Evolutionary conservation across 2,329 filamentous ascomycete genomes (phyloP), one percentile per base, ranked within the genome.

Genomic region (Diaporthe aspalathi): DNA sequence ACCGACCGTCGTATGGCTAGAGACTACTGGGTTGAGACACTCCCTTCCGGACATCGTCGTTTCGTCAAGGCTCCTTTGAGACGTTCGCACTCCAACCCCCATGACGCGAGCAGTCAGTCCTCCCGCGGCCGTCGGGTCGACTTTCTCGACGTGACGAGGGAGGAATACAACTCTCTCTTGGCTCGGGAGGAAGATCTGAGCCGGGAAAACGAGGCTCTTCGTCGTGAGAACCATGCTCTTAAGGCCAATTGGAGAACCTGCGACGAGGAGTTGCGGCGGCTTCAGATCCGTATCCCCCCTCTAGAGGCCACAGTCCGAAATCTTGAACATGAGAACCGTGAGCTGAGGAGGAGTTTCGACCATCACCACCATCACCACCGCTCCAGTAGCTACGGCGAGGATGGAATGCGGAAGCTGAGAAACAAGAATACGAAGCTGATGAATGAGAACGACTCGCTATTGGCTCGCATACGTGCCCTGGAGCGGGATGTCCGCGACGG

Each of bases 271-370:
- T 75, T 77, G 32, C 79, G 81, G 45, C 78, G 79, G 29, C 76
- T 82, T 6, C 76, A 78, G 29, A 76, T 77, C 72, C 77, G 80
- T 70, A 74, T 83, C 7, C 80, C 80, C 1, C 75, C 81, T 50
- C 79, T 85, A 1, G 78, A 82, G 71, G 76, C 76, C n/a, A 79
- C 83, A 70, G 77, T 84, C 67, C 76, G 75, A 43, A 73, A 76
- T 12, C 80, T 86, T 5, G 73, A 76, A 3, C 78, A 78, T 20
- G 82, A 85, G 40, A 85, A 85, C 73, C 76, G 79, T 20, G 76
- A 79, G 9, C 79, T 86, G 6, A 80, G 83, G 16, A 79, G 78
- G n/a, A 78, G 79, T 8, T 72, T 81, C 47, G 81, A 83, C 35
- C 35, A 83, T 11, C 35, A 83, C 38, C 79, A 75, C 35, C 75